Percentiles rank a stretch among this genome's conserved stretches.
Conservation (phyloP, 1,139 yeast species). For the Magnusiomyces ingens region DNA sequence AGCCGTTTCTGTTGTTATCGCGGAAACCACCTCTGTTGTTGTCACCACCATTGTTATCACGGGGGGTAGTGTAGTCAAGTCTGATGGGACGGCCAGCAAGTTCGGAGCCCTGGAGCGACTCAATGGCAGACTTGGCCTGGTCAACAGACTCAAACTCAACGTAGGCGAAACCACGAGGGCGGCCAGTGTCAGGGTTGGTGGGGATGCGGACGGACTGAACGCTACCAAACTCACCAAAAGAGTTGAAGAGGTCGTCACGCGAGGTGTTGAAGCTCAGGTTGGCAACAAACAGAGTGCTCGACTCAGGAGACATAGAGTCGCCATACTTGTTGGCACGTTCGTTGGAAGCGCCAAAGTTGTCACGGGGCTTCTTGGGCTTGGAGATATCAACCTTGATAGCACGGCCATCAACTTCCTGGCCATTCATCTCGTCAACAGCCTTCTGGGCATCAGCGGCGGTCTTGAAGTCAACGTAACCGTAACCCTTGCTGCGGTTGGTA, state of each 20-base stretch:
- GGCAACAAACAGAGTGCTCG: slow-evolving; percentile 93
- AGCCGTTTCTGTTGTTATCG: slow-evolving; percentile 22
- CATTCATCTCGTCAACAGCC: slow-evolving; percentile 84
- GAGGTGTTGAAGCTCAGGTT: slow-evolving; percentile 86
- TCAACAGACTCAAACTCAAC: slow-evolving; percentile 83
- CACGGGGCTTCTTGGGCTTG: slow-evolving; percentile 59
- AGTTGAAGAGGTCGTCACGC: slow-evolving; percentile 66
- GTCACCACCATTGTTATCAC: slow-evolving; percentile 43
- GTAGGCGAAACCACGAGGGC: slow-evolving; percentile 98
- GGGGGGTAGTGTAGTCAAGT: slow-evolving; percentile 91
- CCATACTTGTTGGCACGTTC: slow-evolving; percentile 13
- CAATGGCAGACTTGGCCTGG: slow-evolving; percentile 85
- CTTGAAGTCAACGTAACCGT: slow-evolving; percentile 95
- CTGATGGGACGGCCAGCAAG: slow-evolving; percentile 91
- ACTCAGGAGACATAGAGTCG: slow-evolving; percentile 30
- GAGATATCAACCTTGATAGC: slow-evolving; percentile 91
- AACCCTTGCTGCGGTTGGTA: slow-evolving; percentile 92
- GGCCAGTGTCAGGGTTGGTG: slow-evolving; percentile 97
- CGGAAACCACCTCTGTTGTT: slow-evolving; percentile 39
- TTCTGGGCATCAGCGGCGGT: slow-evolving; percentile 70
- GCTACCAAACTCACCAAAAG: slow-evolving; percentile 71
- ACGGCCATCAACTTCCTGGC: slow-evolving; percentile 94
- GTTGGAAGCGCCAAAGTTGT: slow-evolving; percentile 4
- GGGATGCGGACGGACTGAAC: slow-evolving; percentile 90
- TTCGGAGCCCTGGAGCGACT: slow-evolving; percentile 81